A percentile compares a stretch with the other conserved stretches of the same genome.
phyloP scores from a whole-genome alignment of 371 early-diverging fungal genomes.

The Mucor plumbeus region DNA sequence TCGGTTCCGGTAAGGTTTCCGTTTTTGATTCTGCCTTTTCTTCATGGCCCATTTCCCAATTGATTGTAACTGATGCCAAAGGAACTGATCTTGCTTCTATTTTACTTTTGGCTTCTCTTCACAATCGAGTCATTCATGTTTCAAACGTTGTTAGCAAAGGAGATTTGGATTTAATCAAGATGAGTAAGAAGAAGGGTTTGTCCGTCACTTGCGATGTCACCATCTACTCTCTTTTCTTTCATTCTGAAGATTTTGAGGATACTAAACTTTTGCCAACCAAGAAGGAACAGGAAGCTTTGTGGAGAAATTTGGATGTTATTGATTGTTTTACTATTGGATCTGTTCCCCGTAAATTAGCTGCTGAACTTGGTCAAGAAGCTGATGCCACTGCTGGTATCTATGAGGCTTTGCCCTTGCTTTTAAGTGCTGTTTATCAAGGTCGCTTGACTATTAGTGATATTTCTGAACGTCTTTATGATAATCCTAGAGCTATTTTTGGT shows the following conservation, averaged over 20 bases:
- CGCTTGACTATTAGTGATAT: conserved; percentile 84
- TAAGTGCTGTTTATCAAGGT: conserved; percentile 84
- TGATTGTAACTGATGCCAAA: conserved; percentile 85
- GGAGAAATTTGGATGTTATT: conserved; percentile 79
- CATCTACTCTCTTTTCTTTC: conserved; percentile 80
- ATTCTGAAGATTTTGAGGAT: conserved; percentile 65
- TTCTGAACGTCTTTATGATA: conserved; percentile 72
- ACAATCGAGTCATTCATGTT: conserved; percentile 84
- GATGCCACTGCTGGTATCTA: conserved; percentile 66
- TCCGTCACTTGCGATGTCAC: conserved; percentile 92
- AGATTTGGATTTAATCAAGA: conserved; percentile 84
- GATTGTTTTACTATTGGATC: conserved; percentile 91
- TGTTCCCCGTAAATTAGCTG: conserved; percentile 65
- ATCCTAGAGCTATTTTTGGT: conserved; percentile 91
- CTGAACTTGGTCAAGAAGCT: conserved; percentile 49
- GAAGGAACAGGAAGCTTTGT: conserved; percentile 74
- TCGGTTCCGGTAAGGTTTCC: conserved; percentile 56
- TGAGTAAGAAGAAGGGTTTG: conserved; percentile 88
- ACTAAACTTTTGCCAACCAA: conserved; percentile 57
- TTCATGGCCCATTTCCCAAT: conserved; percentile 74
- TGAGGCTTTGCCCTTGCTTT: conserved; percentile 82
- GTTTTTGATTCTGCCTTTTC: conserved; percentile 69
- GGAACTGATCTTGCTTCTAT: conserved; percentile 88
- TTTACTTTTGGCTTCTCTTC: conserved; percentile 83
- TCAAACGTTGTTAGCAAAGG: conserved; percentile 78